Evolutionary conservation across 2,329 filamentous ascomycete species (phyloP).

Genomic region (Aureobasidium sp.): DNA sequence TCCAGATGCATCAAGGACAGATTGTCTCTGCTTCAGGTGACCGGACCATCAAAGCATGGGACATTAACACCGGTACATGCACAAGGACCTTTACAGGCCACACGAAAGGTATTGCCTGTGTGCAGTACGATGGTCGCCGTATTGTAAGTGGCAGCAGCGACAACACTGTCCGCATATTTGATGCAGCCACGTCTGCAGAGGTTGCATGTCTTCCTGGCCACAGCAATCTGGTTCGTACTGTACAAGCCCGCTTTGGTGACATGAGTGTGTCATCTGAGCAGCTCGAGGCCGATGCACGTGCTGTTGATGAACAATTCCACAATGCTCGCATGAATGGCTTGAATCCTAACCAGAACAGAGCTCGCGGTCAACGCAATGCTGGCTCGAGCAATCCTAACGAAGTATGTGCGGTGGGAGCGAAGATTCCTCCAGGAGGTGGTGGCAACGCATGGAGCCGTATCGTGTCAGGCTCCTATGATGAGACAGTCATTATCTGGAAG

Average conservation of each 20-base stretch:
- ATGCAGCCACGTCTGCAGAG: conserved; percentile 75
- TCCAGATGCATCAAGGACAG: conserved; percentile 77
- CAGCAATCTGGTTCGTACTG: conserved; percentile 77
- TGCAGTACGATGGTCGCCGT: conserved; percentile 88
- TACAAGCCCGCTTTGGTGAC: conserved; percentile 92
- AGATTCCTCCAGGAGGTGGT: conserved; percentile 82
- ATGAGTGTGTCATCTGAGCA: conserved; percentile 71
- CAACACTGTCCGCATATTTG: conserved; percentile 92
- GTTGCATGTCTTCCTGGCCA: conserved; percentile 83
- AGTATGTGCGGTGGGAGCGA: conserved; percentile 73
- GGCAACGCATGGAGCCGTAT: conserved; percentile 89
- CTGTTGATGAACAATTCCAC: conserved; percentile 67
- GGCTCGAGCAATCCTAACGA: conserved; percentile 70
- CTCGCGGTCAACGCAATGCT: conserved; percentile 47
- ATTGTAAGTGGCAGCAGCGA: conserved; percentile 96
- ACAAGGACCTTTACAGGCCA: conserved; percentile 77
- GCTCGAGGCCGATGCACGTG: conserved; percentile 63
- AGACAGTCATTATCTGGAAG: conserved; percentile 92
- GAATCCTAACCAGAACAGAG: conserved; percentile 26
- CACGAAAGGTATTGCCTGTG: conserved; percentile 91
- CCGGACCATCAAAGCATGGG: conserved; percentile 89
- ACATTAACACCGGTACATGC: conserved; percentile 72
- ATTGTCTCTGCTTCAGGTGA: conserved; percentile 95
- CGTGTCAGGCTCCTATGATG: conserved; percentile 93
- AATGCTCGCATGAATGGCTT: conserved; percentile 45